Conservation (phyloP, 2,329 filamentous ascomycete species). For the Elsinoe arachidis region DNA sequence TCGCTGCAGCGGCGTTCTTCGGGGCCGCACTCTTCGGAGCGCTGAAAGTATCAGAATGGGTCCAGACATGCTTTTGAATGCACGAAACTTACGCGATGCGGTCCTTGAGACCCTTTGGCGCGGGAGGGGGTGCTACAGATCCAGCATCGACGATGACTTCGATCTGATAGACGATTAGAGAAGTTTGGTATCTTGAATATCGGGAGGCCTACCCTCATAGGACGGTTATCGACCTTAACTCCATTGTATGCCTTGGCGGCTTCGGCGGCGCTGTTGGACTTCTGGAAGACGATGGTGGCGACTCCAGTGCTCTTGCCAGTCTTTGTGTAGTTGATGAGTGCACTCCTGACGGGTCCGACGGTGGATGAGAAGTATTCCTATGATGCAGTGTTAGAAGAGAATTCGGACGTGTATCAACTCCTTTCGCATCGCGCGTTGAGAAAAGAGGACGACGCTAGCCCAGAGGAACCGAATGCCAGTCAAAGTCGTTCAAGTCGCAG, state of each 20-base stretch:
- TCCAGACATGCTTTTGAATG: neutral
- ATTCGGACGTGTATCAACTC: neutral
- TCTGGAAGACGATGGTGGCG: slow-evolving; percentile 78
- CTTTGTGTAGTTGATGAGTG: slow-evolving; percentile 86
- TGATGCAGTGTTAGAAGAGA: slow-evolving; percentile 27
- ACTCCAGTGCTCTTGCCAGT: slow-evolving; percentile 86
- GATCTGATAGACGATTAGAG: slow-evolving; percentile 49
- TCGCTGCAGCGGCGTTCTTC: slow-evolving; percentile 51
- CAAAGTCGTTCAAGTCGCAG: slow-evolving; percentile 7
- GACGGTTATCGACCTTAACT: slow-evolving; percentile 77
- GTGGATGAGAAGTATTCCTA: slow-evolving; percentile 95
- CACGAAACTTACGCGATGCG: slow-evolving; percentile 60
- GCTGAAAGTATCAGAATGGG: neutral
- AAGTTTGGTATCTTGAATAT: neutral
- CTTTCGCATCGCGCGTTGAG: neutral
- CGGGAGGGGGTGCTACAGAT: slow-evolving; percentile 56
- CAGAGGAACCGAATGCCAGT: slow-evolving; percentile 11
- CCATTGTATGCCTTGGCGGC: slow-evolving; percentile 80
- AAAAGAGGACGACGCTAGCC: neutral
- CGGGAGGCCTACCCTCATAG: slow-evolving; percentile 69
- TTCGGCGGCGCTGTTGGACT: slow-evolving; percentile 71
- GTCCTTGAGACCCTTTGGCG: slow-evolving; percentile 70
- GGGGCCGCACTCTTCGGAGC: slow-evolving; percentile 28
- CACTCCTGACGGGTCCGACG: slow-evolving; percentile 82
- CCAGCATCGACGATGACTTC: slow-evolving; percentile 81